A percentile compares a stretch with the other conserved stretches of the same genome.
Evolutionary conservation across 306 rosid genomes (phyloP).

Genomic region (Citrullus mucosospermus): DNA sequence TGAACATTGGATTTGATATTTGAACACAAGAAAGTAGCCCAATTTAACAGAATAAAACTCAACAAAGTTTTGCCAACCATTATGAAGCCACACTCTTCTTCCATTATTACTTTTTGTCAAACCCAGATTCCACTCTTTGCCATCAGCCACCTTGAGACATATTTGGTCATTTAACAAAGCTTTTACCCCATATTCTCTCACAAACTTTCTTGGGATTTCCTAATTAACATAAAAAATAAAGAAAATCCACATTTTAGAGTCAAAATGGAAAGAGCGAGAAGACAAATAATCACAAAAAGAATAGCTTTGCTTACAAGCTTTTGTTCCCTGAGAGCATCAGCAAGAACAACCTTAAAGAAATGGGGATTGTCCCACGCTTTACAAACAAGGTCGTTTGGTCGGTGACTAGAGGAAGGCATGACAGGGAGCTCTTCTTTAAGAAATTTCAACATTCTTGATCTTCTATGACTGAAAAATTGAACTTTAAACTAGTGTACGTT

Average conservation of each 20-base stretch:
- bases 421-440: neutral
- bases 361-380: neutral
- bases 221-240: too few relatives aligned
- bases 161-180: neutral
- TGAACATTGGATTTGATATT: neutral
- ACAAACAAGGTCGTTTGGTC: neutral
- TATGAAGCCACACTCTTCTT: neutral
- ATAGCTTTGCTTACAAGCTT: neutral
- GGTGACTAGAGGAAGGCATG: neutral
- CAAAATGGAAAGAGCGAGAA: neutral
- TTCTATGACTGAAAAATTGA: too few relatives aligned
- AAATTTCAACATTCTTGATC: neutral
- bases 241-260: too few relatives aligned
- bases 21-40: neutral
- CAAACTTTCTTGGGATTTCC: neutral
- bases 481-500: neutral
- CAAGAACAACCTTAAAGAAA: neutral
- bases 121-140: neutral
- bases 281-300: neutral
- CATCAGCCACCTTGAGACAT: neutral
- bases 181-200: neutral
- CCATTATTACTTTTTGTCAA: neutral
- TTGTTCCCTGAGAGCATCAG: neutral
- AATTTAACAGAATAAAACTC: neutral
- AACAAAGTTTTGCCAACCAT: constrained; percentile 9